Conservation (phyloP, 106 monocot genomes). For the Apostasia ramifera region DNA sequence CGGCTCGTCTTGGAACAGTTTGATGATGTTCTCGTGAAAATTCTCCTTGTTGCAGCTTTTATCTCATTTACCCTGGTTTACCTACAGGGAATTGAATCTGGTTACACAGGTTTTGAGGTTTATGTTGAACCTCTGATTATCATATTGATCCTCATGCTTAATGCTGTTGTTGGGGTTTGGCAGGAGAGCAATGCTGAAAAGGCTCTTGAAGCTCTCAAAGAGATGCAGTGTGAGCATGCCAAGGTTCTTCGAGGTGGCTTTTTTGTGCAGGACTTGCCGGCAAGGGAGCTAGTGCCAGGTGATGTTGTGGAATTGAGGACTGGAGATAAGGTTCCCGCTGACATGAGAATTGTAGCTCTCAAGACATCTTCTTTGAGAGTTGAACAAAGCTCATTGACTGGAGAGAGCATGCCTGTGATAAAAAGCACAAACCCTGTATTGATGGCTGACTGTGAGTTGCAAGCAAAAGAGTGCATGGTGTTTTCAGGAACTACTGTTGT, state of each 20-base stretch:
- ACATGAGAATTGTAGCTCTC: conserved; percentile 39
- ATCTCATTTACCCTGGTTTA: conserved; percentile 46
- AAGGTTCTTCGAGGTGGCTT: conserved; percentile 44
- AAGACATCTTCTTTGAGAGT: conserved; percentile 46
- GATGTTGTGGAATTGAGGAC: conserved; percentile 54
- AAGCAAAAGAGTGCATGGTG: conserved; percentile 52
- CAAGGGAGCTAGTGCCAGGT: conserved; percentile 51
- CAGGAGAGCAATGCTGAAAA: conserved; percentile 59
- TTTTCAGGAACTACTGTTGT: conserved; percentile 53
- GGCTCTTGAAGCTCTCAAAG: conserved; percentile 51
- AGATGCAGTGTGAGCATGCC: conserved; percentile 47
- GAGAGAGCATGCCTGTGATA: conserved; percentile 61
- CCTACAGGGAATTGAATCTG: conserved; percentile 29
- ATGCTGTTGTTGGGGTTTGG: conserved; percentile 55
- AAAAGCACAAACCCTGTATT: conserved; percentile 28
- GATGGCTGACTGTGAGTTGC: conserved; percentile 47
- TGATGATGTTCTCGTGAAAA: conserved; percentile 61
- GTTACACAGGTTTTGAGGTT: conserved; percentile 16
- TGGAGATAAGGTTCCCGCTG: conserved; percentile 55
- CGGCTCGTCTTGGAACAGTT: conserved; percentile 52
- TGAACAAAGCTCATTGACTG: conserved; percentile 56
- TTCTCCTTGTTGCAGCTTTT: conserved; percentile 50
- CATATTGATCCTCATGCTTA: conserved; percentile 37
- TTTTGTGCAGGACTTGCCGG: conserved; percentile 28
- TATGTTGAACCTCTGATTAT: conserved; percentile 56